Percentiles rank a stretch among this genome's conserved stretches.
Conservation (phyloP, 1,139 yeast genomes). For the Yamadazyma dendronema region DNA sequence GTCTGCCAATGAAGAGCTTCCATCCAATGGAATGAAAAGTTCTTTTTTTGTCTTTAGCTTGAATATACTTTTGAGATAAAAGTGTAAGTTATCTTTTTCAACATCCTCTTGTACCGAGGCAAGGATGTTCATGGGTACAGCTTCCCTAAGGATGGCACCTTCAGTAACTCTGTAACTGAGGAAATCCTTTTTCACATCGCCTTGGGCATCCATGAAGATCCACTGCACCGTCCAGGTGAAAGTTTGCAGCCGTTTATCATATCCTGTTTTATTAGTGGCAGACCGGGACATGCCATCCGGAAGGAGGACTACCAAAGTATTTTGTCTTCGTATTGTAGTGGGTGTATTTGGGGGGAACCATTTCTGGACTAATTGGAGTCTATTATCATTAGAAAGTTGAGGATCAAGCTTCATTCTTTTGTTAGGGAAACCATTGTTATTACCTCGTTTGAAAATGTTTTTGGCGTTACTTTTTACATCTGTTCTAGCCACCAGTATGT, state of each 20-base stretch:
- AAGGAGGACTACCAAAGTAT: conserved; percentile 41
- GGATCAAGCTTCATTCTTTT: conserved; percentile 21
- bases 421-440: too few relatives aligned
- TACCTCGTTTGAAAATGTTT: conserved; percentile 34
- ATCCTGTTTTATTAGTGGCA: conserved; percentile 63
- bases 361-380: conserved; percentile 23
- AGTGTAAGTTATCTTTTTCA: conserved; percentile 23
- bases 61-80: conserved; percentile 37
- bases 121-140: conserved; percentile 40
- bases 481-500: conserved; percentile 48
- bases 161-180: conserved; percentile 50
- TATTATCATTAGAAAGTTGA: conserved; percentile 21
- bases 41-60: conserved; percentile 7
- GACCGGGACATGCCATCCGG: conserved; percentile 82
- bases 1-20: conserved; percentile 32
- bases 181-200: conserved; percentile 26
- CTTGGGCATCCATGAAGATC: conserved; percentile 42
- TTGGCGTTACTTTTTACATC: conserved; percentile 43
- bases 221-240: conserved; percentile 84
- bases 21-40: conserved; percentile 24
- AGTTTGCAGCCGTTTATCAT: conserved; percentile 61
- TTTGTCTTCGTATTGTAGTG: conserved; percentile 31
- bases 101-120: conserved; percentile 8
- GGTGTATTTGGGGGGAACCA: conserved; percentile 26
- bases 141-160: conserved; percentile 26